Evolutionary conservation across 176 grass and related monocot species (phyloP).

Genomic region (Aegilops umbellulata): DNA sequence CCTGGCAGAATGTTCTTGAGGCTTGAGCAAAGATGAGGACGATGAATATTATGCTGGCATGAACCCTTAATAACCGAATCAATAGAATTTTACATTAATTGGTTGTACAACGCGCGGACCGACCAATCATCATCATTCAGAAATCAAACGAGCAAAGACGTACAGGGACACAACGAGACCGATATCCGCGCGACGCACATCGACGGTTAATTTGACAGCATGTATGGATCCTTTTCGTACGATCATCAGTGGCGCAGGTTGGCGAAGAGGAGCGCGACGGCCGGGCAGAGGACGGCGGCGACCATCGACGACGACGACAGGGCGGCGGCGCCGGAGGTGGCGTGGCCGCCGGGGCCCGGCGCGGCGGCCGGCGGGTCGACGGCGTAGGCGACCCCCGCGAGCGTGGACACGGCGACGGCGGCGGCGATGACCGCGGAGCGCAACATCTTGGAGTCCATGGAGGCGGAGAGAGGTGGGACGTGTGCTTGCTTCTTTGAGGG

Average conservation of each 20-base stretch:
- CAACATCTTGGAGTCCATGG: slow-evolving; percentile 44
- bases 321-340: slow-evolving; percentile 49
- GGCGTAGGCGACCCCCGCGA: slow-evolving; percentile 47
- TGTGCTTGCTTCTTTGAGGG: background rate
- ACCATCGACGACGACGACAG: slow-evolving; percentile 44
- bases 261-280: slow-evolving; percentile 56
- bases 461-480: too few relatives aligned
- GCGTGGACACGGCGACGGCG: slow-evolving; percentile 31
- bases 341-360: slow-evolving; percentile 44
- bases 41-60: background rate
- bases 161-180: background rate
- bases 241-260: slow-evolving; percentile 52
- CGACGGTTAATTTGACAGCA: background rate
- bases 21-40: background rate
- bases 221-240: too few relatives aligned
- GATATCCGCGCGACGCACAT: background rate
- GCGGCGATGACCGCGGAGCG: slow-evolving; percentile 20
- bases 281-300: slow-evolving; percentile 64
- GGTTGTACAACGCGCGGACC: background rate
- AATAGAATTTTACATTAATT: slow-evolving; percentile 3
- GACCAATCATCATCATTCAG: background rate
- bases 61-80: slow-evolving; percentile 20
- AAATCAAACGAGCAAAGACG: slow-evolving; percentile 1
- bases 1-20: background rate
- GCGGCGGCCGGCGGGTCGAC: slow-evolving; percentile 49